phyloP scores from a whole-genome alignment of 1,284 basidiomycete species.

The Hemileia vastatrix region DNA sequence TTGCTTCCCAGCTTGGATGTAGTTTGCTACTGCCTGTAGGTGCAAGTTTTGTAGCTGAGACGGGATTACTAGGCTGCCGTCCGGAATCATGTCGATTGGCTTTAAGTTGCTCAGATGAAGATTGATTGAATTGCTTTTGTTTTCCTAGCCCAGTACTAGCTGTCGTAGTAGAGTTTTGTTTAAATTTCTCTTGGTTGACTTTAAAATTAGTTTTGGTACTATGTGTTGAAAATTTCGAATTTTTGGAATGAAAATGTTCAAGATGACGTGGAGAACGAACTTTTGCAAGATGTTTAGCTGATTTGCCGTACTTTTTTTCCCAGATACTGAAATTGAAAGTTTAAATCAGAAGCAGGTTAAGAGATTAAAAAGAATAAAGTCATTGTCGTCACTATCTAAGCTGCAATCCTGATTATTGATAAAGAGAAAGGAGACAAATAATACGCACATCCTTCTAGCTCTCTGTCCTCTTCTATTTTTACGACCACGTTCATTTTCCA shows the following conservation, averaged over 20 bases:
- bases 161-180: no score
- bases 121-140: no score
- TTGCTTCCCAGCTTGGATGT: slow-evolving; percentile 91
- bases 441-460: slow-evolving; percentile 74
- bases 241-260: neutral
- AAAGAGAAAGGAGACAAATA: neutral
- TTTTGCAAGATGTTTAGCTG: slow-evolving; percentile 68
- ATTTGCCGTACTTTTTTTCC: slow-evolving; percentile 88
- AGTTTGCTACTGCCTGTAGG: slow-evolving; percentile 48
- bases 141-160: no score
- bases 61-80: neutral
- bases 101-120: no score
- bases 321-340: slow-evolving; percentile 60
- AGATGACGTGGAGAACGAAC: neutral
- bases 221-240: neutral
- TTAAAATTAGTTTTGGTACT: neutral
- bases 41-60: neutral
- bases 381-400: neutral
- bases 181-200: neutral
- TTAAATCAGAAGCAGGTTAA: neutral
- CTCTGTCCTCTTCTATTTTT: slow-evolving; percentile 88
- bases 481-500: slow-evolving; percentile 46
- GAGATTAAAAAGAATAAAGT: neutral
- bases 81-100: neutral
- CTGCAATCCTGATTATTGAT: neutral